Evolutionary conservation across 805 yeast genomes (phyloP).

Genomic region (Ogataea paradorogensis): DNA sequence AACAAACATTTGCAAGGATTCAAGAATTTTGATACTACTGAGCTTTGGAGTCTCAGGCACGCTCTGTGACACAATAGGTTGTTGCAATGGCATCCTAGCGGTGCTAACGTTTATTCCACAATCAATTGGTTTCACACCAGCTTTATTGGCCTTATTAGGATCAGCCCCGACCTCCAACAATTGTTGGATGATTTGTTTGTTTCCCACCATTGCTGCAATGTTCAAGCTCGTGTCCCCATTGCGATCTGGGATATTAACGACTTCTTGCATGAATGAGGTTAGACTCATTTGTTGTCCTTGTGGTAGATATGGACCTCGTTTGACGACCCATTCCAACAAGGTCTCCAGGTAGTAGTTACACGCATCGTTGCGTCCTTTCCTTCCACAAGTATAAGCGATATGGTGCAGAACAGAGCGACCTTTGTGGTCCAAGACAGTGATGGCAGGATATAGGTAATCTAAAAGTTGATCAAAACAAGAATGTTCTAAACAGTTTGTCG

Average conservation of each 20-base stretch:
- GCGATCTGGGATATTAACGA: slow-evolving; percentile 84
- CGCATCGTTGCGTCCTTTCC: slow-evolving; percentile 69
- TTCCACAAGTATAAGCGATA: slow-evolving; percentile 75
- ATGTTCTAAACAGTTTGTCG: slow-evolving; percentile 77
- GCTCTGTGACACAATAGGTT: slow-evolving; percentile 1
- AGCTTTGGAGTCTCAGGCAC: slow-evolving; percentile 10
- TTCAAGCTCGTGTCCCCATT: slow-evolving; percentile 96
- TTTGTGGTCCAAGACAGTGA: slow-evolving; percentile 61
- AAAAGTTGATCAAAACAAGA: slow-evolving; percentile 70
- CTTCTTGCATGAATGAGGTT: slow-evolving; percentile 57
- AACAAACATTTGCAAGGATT: slow-evolving; percentile 50
- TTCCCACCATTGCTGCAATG: slow-evolving; percentile 87
- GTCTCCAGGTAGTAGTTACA: slow-evolving; percentile 71
- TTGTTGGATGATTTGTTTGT: slow-evolving; percentile 74
- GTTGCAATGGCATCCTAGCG: slow-evolving; percentile 4
- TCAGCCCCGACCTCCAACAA: slow-evolving; percentile 88
- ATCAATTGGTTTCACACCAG: slow-evolving; percentile 83
- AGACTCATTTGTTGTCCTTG: slow-evolving; percentile 45
- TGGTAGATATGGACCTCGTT: slow-evolving; percentile 44
- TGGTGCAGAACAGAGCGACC: slow-evolving; percentile 85
- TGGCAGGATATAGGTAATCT: slow-evolving; percentile 71
- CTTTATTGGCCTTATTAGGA: slow-evolving; percentile 70
- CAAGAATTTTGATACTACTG: slow-evolving; percentile 41
- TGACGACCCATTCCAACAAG: slow-evolving; percentile 74
- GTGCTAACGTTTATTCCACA: slow-evolving; percentile 62